Evolutionary conservation across 176 grass and related monocot genomes (phyloP).

Genomic region (Carex cristatella): DNA sequence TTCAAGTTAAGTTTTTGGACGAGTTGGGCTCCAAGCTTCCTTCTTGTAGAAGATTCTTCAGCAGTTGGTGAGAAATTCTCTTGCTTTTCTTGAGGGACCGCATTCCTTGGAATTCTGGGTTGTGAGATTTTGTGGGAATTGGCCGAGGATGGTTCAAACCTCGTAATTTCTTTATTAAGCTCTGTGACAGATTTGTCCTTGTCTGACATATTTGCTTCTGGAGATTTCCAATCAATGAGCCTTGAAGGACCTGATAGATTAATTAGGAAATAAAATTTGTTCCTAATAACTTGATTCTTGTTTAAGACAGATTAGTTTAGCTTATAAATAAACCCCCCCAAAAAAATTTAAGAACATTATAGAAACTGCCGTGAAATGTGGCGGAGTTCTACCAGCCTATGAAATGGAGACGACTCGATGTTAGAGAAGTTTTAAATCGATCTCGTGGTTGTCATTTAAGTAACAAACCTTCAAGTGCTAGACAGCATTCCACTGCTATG

Average conservation of each 20-base stretch:
- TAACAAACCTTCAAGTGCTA: background rate
- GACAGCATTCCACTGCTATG: background rate
- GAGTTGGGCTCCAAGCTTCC: conserved; percentile 14
- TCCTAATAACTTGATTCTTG: background rate
- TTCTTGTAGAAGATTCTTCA: conserved; percentile 11
- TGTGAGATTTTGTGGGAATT: background rate
- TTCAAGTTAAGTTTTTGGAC: background rate
- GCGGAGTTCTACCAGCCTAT: background rate
- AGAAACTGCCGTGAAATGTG: background rate
- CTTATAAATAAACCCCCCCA: background rate
- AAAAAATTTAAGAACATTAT: background rate
- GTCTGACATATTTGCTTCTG: background rate
- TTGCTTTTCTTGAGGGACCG: conserved; percentile 11
- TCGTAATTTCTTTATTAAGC: background rate
- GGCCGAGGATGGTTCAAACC: background rate
- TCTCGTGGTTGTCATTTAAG: background rate
- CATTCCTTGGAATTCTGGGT: background rate
- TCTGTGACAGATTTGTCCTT: background rate
- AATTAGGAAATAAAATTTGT: background rate
- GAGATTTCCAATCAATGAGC: background rate
- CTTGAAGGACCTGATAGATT: background rate
- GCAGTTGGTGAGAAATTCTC: conserved; percentile 15
- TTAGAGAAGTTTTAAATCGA: background rate
- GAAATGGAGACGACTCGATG: background rate
- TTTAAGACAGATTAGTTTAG: background rate